Evolutionary conservation across 2,329 filamentous ascomycete species (phyloP).

Genomic region (Immersiporthe knoxdaviesiana): DNA sequence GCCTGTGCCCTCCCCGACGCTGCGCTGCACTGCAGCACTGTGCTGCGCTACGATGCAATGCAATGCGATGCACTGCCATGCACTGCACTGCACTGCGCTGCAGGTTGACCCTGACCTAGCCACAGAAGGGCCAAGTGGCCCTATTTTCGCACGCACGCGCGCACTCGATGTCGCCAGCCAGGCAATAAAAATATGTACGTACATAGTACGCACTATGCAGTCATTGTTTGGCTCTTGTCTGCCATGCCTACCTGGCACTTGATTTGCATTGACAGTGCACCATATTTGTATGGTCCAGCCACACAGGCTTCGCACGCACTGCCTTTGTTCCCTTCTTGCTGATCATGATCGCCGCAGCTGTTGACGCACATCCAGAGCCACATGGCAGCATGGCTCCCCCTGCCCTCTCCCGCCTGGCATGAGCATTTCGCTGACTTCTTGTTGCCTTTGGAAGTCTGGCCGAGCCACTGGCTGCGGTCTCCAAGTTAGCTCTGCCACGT

Average conservation of each 20-base stretch:
- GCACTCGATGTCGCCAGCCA: not conserved
- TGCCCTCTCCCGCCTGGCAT: not conserved
- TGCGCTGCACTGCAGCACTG: not conserved
- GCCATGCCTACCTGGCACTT: not conserved
- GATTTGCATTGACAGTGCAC: not conserved
- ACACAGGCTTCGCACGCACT: not conserved
- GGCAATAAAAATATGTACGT: too few relatives aligned
- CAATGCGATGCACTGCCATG: not conserved
- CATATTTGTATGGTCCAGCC: not conserved
- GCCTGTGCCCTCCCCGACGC: not conserved
- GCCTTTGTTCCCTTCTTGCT: conserved; percentile 1
- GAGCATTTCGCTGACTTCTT: not conserved
- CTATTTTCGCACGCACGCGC: not conserved
- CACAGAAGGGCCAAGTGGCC: not conserved
- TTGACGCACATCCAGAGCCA: conserved; percentile 19
- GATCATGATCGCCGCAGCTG: conserved; percentile 7
- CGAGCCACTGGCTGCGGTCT: not conserved
- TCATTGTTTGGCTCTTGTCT: not conserved
- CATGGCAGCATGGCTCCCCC: conserved; percentile 22
- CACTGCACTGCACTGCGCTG: not conserved
- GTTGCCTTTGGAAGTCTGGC: conserved; percentile 2
- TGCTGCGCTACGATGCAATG: not conserved
- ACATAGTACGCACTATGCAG: not conserved
- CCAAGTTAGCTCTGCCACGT: not conserved
- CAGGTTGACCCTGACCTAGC: not conserved